Evolutionary conservation across 495 filamentous ascomycete species (phyloP).

Genomic region (Talaromyces borbonicus): DNA sequence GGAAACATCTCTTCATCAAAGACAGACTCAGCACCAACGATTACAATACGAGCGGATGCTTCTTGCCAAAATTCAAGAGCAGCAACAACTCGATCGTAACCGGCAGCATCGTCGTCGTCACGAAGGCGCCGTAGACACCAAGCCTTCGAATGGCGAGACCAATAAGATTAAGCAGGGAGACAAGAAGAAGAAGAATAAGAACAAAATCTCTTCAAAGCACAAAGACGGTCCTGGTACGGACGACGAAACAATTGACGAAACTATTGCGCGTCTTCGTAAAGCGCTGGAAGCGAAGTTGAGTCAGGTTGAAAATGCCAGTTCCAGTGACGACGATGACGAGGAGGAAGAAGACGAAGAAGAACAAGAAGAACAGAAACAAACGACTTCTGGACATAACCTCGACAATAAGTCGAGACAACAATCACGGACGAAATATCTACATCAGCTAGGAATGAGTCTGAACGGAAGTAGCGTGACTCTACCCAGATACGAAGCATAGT

Average conservation of each 20-base stretch:
- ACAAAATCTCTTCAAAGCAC: too few relatives aligned
- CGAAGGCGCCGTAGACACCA: too few relatives aligned
- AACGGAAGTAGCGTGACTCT: not conserved
- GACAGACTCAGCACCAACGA: not conserved
- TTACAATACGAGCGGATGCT: too few relatives aligned
- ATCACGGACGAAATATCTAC: not conserved
- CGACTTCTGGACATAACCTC: too few relatives aligned
- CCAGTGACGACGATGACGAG: not conserved
- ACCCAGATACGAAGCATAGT: slow-evolving; percentile 2
- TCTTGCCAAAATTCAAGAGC: too few relatives aligned
- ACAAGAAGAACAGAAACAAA: not conserved
- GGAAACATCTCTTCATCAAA: not conserved
- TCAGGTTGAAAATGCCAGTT: not conserved
- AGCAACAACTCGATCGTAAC: too few relatives aligned
- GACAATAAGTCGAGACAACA: too few relatives aligned
- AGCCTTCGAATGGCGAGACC: too few relatives aligned
- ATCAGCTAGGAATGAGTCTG: not conserved
- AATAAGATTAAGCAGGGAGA: not conserved
- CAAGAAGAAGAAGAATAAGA: not conserved
- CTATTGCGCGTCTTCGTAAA: slow-evolving; percentile 1
- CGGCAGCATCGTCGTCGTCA: too few relatives aligned
- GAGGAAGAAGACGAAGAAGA: not conserved
- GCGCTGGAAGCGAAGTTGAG: slow-evolving; percentile 1
- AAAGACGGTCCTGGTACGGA: too few relatives aligned
- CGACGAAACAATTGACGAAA: not conserved